Evolutionary conservation across 2,329 filamentous ascomycete species (phyloP).

Genomic region (Colletotrichum shisoi): DNA sequence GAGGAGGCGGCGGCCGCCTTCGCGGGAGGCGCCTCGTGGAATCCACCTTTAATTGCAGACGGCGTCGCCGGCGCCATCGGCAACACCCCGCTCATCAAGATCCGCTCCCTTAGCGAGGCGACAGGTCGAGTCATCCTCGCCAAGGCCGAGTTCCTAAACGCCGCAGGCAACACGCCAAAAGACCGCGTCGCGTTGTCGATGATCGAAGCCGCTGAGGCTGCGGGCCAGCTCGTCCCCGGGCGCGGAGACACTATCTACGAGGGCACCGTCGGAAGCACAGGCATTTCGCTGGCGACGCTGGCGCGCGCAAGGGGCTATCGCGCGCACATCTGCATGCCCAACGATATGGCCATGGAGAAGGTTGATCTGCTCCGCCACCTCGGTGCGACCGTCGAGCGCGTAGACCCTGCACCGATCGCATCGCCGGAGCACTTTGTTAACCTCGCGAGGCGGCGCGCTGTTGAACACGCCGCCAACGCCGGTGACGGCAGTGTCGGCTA

Average conservation of each 20-base stretch:
- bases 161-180: constrained; percentile 91
- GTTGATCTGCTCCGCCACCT: constrained; percentile 86
- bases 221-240: constrained; percentile 76
- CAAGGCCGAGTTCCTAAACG: constrained; percentile 97
- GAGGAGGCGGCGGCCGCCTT: constrained; percentile 40
- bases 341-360: constrained; percentile 89
- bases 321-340: constrained; percentile 96
- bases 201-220: constrained; percentile 81
- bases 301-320: constrained; percentile 88
- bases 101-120: constrained; percentile 83
- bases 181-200: constrained; percentile 93
- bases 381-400: constrained; percentile 90
- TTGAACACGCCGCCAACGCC: constrained; percentile 70
- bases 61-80: constrained; percentile 94
- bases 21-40: constrained; percentile 40
- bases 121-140: constrained; percentile 90
- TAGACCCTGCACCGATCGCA: constrained; percentile 91
- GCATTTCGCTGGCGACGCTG: constrained; percentile 90
- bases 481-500: constrained; percentile 76
- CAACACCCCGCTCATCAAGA: constrained; percentile 86
- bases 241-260: constrained; percentile 96
- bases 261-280: constrained; percentile 94
- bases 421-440: constrained; percentile 95
- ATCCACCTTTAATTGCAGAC: constrained; percentile 62
- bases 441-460: constrained; percentile 78